These are phyloP conservation scores for Colletotrichum spinosum DNA, from an alignment of 2,329 filamentous ascomycete species.

Conservation along the genomic window DNA sequence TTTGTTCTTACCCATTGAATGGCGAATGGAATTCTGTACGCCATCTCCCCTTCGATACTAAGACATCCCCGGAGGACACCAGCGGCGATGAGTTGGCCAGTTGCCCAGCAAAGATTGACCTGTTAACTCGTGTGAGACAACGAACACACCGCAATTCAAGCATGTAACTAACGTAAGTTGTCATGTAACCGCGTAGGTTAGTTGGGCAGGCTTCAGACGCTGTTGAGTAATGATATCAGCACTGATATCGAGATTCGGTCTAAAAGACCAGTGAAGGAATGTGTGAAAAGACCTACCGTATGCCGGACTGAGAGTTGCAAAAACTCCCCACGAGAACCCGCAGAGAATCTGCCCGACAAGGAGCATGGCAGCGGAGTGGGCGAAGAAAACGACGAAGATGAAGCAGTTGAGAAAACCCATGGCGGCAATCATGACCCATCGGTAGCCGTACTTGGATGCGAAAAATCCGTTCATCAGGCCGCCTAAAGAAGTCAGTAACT, in stretches of 20 bases:
- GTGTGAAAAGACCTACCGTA: slow-evolving; percentile 44
- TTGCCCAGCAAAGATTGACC: slow-evolving; percentile 57
- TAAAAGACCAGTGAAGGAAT: neutral
- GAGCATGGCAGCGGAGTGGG: slow-evolving; percentile 54
- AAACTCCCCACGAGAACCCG: slow-evolving; percentile 58
- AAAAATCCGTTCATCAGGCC: slow-evolving; percentile 55
- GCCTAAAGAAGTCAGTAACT: slow-evolving; percentile 36
- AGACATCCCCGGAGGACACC: slow-evolving; percentile 53
- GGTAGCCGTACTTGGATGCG: slow-evolving; percentile 55
- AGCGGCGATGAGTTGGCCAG: slow-evolving; percentile 55
- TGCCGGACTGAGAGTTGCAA: slow-evolving; percentile 55
- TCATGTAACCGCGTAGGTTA: slow-evolving; percentile 55
- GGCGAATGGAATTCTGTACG: slow-evolving; percentile 55
- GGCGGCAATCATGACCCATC: slow-evolving; percentile 53
- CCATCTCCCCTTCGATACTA: slow-evolving; percentile 48
- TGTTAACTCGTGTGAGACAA: slow-evolving; percentile 24
- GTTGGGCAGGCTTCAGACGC: slow-evolving; percentile 57
- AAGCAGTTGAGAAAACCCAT: slow-evolving; percentile 49
- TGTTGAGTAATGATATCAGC: neutral
- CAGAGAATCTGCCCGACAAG: slow-evolving; percentile 60
- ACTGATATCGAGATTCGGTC: neutral
- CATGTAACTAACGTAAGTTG: slow-evolving; percentile 42
- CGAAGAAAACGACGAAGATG: slow-evolving; percentile 63
- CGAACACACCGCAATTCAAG: rapidly evolving
- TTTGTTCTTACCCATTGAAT: slow-evolving; percentile 49